These are phyloP conservation scores for Globisporangium paroecandrum DNA, from an alignment of 352 stramenopile genomes.

Conservation along the genomic window DNA sequence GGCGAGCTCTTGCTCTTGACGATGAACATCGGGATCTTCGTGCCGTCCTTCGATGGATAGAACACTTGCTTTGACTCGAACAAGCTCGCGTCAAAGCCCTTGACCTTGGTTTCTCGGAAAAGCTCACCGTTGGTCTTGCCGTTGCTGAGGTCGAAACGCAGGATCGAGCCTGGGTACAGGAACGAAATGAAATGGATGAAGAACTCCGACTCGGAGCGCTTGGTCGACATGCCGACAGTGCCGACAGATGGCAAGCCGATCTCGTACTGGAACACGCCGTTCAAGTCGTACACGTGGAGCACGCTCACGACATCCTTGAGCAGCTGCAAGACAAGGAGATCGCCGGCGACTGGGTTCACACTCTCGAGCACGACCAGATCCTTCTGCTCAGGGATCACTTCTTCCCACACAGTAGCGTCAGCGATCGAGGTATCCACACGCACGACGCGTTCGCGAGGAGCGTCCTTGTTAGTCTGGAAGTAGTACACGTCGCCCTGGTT, in stretches of 20 bases:
- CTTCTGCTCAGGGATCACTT: constrained; percentile 81
- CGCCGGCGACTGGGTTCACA: constrained; percentile 58
- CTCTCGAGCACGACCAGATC: constrained; percentile 70
- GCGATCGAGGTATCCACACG: constrained; percentile 25
- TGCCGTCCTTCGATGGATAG: constrained; percentile 92
- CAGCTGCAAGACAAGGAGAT: constrained; percentile 72
- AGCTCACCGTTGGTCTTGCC: constrained; percentile 33
- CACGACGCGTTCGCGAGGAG: constrained; percentile 76
- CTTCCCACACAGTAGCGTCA: constrained; percentile 48
- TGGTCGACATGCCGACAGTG: constrained; percentile 64
- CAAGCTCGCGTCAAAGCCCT: constrained; percentile 72
- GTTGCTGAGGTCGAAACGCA: constrained; percentile 59
- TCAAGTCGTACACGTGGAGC: constrained; percentile 75
- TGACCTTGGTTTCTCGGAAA: constrained; percentile 81
- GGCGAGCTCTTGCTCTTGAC: constrained; percentile 78
- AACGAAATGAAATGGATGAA: constrained; percentile 90
- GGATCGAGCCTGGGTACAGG: constrained; percentile 77
- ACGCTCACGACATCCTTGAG: constrained; percentile 82
- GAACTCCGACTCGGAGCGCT: constrained; percentile 74
- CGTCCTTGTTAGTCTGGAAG: constrained; percentile 84
- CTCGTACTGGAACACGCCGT: constrained; percentile 72
- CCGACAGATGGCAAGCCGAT: constrained; percentile 65
- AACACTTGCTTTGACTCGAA: constrained; percentile 86
- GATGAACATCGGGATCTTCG: constrained; percentile 95
- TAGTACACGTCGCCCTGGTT: constrained; percentile 88